phyloP scores from a whole-genome alignment of 75 land plant species.

The Pseudotsuga menziesii region DNA sequence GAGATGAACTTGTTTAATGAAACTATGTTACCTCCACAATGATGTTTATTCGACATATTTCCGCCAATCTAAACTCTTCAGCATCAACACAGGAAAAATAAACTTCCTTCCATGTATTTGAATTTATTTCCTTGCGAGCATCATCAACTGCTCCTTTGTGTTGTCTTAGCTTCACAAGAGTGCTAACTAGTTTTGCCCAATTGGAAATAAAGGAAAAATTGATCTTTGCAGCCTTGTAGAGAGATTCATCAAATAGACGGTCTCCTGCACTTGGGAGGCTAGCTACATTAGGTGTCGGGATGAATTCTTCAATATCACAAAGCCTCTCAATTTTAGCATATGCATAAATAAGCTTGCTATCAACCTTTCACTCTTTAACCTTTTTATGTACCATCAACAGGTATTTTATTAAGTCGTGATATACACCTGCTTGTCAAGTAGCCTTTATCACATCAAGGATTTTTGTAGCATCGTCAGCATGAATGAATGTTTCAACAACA shows the following conservation, averaged over 20 bases:
- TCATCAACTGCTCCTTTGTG: constrained; percentile 99
- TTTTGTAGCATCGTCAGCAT: constrained; percentile 93
- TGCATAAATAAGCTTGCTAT: constrained; percentile 94
- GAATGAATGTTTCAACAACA: constrained; percentile 98
- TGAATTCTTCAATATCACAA: constrained; percentile 95
- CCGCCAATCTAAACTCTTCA: constrained; percentile 97
- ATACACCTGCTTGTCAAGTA: constrained; percentile 63
- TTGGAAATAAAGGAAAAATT: constrained; percentile 92
- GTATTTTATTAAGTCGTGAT: constrained; percentile 89
- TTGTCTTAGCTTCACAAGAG: constrained; percentile 81
- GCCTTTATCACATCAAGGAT: constrained; percentile 86
- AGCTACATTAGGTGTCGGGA: constrained; percentile 95
- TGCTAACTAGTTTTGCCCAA: constrained; percentile 89
- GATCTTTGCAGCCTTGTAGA: constrained; percentile 98
- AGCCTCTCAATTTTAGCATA: constrained; percentile 93
- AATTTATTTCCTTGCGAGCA: constrained; percentile 88
- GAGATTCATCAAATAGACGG: constrained; percentile 83
- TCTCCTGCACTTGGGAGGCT: constrained; percentile 96
- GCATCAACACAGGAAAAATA: constrained; percentile 99
- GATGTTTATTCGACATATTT: constrained; percentile 95
- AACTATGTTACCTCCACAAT: constrained; percentile 68
- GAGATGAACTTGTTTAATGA: background rate
- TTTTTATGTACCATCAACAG: constrained; percentile 95
- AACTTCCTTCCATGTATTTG: constrained; percentile 98
- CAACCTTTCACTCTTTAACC: constrained; percentile 89